phyloP scores from a whole-genome alignment of 1,139 yeast species.

The Protomyces arabidopsidicola region DNA sequence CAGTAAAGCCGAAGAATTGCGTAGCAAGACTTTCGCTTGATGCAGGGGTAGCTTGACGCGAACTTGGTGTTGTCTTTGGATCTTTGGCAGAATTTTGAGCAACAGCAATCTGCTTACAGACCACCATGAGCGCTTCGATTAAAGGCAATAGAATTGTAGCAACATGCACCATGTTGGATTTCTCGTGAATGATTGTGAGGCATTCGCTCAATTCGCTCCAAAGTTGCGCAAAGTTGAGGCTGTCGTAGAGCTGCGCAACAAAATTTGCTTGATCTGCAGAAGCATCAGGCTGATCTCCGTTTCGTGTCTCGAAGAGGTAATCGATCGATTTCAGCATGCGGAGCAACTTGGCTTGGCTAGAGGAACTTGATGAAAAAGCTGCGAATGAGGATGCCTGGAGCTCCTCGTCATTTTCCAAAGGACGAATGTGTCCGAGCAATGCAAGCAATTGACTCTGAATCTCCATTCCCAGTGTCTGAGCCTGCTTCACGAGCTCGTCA shows the following conservation, averaged over 20 bases:
- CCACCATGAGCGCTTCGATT: slow-evolving; percentile 91
- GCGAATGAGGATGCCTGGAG: slow-evolving; percentile 54
- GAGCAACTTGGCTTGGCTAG: slow-evolving; percentile 81
- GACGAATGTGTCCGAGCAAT: slow-evolving; percentile 49
- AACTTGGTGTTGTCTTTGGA: background rate
- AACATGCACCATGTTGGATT: slow-evolving; percentile 53
- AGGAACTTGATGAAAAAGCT: slow-evolving; percentile 72
- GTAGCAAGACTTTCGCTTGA: slow-evolving; percentile 72
- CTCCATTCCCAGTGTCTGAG: slow-evolving; percentile 55
- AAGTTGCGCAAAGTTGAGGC: slow-evolving; percentile 64
- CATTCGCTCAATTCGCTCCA: slow-evolving; percentile 88
- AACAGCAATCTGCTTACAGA: slow-evolving; percentile 80
- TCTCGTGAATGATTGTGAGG: slow-evolving; percentile 48
- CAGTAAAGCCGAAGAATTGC: slow-evolving; percentile 80
- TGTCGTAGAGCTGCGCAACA: background rate
- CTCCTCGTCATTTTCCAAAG: slow-evolving; percentile 44
- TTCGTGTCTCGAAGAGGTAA: slow-evolving; percentile 45
- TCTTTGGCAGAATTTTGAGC: slow-evolving; percentile 49
- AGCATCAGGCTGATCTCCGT: slow-evolving; percentile 44
- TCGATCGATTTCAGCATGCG: slow-evolving; percentile 85
- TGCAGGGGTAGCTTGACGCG: slow-evolving; percentile 52
- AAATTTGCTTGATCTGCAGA: slow-evolving; percentile 37
- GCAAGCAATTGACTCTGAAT: slow-evolving; percentile 55
- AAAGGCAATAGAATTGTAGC: slow-evolving; percentile 81
- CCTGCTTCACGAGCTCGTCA: slow-evolving; percentile 61